These are phyloP conservation scores for Isabelozyma pseudorhagii DNA, from an alignment of 805 yeast genomes.

Conservation along the genomic window DNA sequence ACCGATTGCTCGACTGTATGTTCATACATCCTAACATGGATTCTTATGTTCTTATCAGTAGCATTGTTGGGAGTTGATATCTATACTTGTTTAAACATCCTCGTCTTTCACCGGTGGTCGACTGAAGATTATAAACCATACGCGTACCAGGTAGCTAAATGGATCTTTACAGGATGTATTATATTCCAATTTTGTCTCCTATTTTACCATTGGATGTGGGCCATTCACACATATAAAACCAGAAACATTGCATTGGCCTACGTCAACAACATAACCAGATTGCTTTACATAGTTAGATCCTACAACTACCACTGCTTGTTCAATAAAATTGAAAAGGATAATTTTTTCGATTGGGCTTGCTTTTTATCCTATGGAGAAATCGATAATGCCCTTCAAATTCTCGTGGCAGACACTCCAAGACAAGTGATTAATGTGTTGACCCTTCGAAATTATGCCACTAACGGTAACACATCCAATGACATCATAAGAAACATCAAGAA, in stretches of 20 bases:
- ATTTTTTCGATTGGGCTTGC: constrained; percentile 63
- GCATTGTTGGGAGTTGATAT: constrained; percentile 64
- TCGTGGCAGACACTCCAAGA: constrained; percentile 83
- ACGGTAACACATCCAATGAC: constrained; percentile 42
- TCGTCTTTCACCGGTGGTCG: constrained; percentile 73
- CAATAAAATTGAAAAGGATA: constrained; percentile 61
- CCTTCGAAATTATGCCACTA: constrained; percentile 47
- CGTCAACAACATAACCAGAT: constrained; percentile 61
- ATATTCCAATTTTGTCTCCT: constrained; percentile 61
- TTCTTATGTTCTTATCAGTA: constrained; percentile 51
- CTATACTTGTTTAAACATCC: constrained; percentile 71
- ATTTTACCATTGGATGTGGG: constrained; percentile 56
- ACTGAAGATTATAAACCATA: constrained; percentile 44
- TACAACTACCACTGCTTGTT: constrained; percentile 73
- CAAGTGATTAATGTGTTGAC: constrained; percentile 82
- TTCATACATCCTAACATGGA: constrained; percentile 41
- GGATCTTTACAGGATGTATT: constrained; percentile 83
- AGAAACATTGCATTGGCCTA: constrained; percentile 68
- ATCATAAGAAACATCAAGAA: constrained; percentile 45
- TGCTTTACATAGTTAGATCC: constrained; percentile 49
- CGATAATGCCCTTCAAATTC: constrained; percentile 56
- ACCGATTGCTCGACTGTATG: constrained; percentile 40
- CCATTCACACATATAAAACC: constrained; percentile 54
- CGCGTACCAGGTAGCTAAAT: constrained; percentile 51
- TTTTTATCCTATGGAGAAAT: constrained; percentile 63